Conservation (phyloP, 306 rosid genomes). For the Vigna radiata region DNA sequence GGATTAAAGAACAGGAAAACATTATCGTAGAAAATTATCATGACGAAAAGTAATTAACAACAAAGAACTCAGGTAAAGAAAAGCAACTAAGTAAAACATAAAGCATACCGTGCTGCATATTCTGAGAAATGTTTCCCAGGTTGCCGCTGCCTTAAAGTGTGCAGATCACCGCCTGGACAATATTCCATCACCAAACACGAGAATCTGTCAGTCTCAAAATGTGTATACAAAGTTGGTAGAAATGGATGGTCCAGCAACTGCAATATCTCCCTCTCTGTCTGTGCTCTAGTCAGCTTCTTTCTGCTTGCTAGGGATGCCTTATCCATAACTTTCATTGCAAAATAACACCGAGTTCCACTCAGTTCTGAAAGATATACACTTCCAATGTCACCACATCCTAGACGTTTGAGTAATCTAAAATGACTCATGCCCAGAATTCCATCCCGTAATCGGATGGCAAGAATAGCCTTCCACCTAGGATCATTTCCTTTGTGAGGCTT, state of each 20-base stretch:
- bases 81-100: slow-evolving; percentile 30
- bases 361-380: slow-evolving; percentile 98
- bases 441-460: slow-evolving; percentile 91
- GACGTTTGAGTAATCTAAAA: slow-evolving; percentile 86
- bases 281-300: slow-evolving; percentile 96
- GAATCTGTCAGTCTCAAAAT: slow-evolving; percentile 97
- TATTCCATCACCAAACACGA: slow-evolving; percentile 98
- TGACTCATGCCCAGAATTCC: slow-evolving; percentile 98
- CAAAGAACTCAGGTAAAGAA: slow-evolving; percentile 25
- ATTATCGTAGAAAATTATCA: not conserved
- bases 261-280: slow-evolving; percentile 95
- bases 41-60: slow-evolving; percentile 1
- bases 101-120: slow-evolving; percentile 94
- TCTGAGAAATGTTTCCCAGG: slow-evolving; percentile 99
- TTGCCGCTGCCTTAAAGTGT: slow-evolving; percentile 97
- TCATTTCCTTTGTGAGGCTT: slow-evolving; percentile 99
- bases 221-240: slow-evolving; percentile 94
- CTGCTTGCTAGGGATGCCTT: slow-evolving; percentile 95
- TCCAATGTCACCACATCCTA: slow-evolving; percentile 99
- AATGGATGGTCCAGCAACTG: slow-evolving; percentile 99
- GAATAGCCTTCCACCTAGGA: slow-evolving; percentile 99
- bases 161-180: slow-evolving; percentile 99
- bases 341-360: slow-evolving; percentile 92
- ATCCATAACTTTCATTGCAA: slow-evolving; percentile 99
- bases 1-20: too few relatives aligned